phyloP scores from a whole-genome alignment of 176 grass and related monocot genomes.

The Poa annua region DNA sequence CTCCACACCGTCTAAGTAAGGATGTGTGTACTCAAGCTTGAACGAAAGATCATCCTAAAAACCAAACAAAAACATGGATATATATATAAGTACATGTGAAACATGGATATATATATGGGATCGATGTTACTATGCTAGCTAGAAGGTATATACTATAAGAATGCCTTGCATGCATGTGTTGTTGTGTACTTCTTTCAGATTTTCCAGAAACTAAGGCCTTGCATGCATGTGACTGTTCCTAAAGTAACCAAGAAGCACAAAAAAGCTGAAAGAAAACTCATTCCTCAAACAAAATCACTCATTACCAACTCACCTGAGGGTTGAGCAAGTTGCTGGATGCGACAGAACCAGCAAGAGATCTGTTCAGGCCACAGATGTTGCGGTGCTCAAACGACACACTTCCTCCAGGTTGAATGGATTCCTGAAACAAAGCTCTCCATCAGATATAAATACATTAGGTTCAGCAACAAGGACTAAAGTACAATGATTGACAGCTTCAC shows the following conservation, averaged over 20 bases:
- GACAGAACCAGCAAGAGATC: slow-evolving; percentile 82
- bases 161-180: not conserved
- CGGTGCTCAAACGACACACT: slow-evolving; percentile 89
- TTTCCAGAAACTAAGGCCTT: not conserved
- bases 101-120: not conserved
- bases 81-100: not conserved
- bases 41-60: slow-evolving; percentile 88
- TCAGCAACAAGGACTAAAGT: not conserved
- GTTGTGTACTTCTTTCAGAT: no score
- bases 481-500: not conserved
- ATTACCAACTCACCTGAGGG: slow-evolving; percentile 69
- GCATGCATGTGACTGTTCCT: not conserved
- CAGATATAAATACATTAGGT: slow-evolving; percentile 30
- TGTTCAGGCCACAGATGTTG: slow-evolving; percentile 88
- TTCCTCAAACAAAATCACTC: not conserved
- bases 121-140: not conserved
- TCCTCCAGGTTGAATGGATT: slow-evolving; percentile 97
- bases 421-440: slow-evolving; percentile 49
- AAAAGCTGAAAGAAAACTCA: not conserved
- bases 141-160: not conserved
- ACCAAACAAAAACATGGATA: not conserved
- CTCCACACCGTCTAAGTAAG: slow-evolving; percentile 87
- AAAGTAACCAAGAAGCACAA: slow-evolving; percentile 28
- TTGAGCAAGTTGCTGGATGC: slow-evolving; percentile 93
- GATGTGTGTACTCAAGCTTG: slow-evolving; percentile 86